Base-by-base conservation (phyloP, 805 yeast genomes). In the Ogataea philodendri region DNA sequence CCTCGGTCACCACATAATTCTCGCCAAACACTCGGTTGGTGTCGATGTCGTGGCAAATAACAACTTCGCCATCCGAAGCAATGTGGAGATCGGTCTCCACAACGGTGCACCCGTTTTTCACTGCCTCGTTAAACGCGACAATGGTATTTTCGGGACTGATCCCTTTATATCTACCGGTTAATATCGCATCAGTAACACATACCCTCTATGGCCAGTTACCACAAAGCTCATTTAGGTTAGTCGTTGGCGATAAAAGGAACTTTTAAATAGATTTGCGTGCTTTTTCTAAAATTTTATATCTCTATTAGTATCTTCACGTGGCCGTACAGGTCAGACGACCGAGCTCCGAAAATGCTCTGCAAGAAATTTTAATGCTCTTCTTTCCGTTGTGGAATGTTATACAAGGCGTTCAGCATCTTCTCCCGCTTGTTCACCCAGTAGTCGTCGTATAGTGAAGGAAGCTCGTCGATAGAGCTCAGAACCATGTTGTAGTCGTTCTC, bases 41-140 rank as follows among this genome's bases (percentile, higher is more conserved):
- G 26, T 43, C 45, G 3, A 52, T 30, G 39, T 66, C 69, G 42
- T 66, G 70, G 15, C 61, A 49, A 14, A 66, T 48, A 3, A 65
- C 56, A 11, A 65, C 44, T 7, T 49, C 35, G 3, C 49, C 49
- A 41, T 66, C 70, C 7, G 44, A 41, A 1, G 69, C 44, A 4
- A 63, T 44, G 37, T 65, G 70, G 8, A 65, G 41, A 45, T 66
- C 70, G 1, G 63, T 53, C 37, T 64, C 69, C 13, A 64, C 46
- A 2, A 61, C 57, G 4, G 45, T 35, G 32, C 66, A 60, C 1
- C 66, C 65, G 19, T 51, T 50, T 10, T 49, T 51, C 9, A 52
- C 50, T 1, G 68, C 67, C 26, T 61, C 56, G 5, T 60, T 52
- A 33, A 55, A 64, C 9, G 66, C 59, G 1, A 47, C 32, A 4